A percentile compares a stretch with the other conserved stretches of the same genome.
phyloP scores from a whole-genome alignment of 306 rosid species.

The Oemleria cerasiformis region DNA sequence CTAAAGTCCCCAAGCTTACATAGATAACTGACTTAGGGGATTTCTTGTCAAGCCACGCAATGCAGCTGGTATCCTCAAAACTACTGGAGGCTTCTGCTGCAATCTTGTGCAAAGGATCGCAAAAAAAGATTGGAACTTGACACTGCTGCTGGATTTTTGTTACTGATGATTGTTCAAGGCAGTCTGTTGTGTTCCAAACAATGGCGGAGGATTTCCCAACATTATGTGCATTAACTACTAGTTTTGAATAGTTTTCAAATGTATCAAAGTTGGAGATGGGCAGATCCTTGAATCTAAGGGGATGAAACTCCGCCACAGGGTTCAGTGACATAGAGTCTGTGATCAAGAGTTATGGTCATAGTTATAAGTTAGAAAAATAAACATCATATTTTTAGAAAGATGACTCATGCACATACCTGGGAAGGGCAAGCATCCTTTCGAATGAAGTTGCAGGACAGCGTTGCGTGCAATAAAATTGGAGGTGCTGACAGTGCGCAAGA shows the following conservation, averaged over 20 bases:
- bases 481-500: constrained; percentile 33
- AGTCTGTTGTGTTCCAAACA: constrained; percentile 40
- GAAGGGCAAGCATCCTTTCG: constrained; percentile 30
- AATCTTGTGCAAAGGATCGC: constrained; percentile 51
- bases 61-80: constrained; percentile 18
- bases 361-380: neutral
- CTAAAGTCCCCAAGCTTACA: constrained; percentile 54
- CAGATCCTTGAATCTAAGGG: constrained; percentile 53
- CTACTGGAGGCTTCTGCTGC: constrained; percentile 18
- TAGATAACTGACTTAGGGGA: constrained; percentile 21
- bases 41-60: constrained; percentile 32
- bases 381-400: neutral
- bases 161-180: constrained; percentile 34
- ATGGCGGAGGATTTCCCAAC: constrained; percentile 33
- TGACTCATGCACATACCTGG: constrained; percentile 29
- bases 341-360: neutral
- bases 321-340: constrained; percentile 26
- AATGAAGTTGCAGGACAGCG: constrained; percentile 19
- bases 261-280: constrained; percentile 22
- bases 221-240: neutral
- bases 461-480: constrained; percentile 29
- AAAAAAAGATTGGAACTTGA: constrained; percentile 28
- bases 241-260: neutral
- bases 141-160: constrained; percentile 14
- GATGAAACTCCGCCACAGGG: constrained; percentile 35